Conservation (phyloP, 2,329 filamentous ascomycete genomes). For the Akanthomyces lecanii region DNA sequence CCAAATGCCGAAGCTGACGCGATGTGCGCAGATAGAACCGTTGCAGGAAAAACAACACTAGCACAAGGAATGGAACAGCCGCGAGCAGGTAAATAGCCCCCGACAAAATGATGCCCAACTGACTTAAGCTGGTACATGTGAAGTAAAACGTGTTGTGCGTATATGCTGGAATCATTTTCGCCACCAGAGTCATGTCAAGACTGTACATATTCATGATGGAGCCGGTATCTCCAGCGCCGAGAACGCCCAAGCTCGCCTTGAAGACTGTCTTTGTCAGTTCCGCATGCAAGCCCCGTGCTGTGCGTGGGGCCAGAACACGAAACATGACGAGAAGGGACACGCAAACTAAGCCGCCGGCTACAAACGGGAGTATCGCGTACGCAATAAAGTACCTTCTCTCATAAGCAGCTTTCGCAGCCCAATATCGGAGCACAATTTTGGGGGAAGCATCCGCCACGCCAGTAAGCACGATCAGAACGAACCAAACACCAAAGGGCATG, state of each 20-base stretch:
- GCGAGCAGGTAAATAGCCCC: slow-evolving; percentile 26
- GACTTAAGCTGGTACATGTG: slow-evolving; percentile 5
- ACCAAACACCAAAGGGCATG: not conserved
- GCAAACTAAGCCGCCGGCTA: not conserved
- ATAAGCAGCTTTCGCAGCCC: not conserved
- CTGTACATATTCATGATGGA: slow-evolving; percentile 1
- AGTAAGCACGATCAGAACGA: not conserved
- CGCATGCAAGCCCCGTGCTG: not conserved
- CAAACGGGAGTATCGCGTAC: not conserved
- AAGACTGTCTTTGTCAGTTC: not conserved
- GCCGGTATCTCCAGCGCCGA: not conserved
- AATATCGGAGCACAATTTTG: not conserved
- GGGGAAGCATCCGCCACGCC: not conserved
- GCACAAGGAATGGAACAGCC: slow-evolving; percentile 24
- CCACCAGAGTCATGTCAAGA: not conserved
- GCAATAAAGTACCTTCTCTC: not conserved
- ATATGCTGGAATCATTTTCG: not conserved
- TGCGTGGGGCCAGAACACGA: not conserved
- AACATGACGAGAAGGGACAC: not conserved
- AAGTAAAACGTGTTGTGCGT: not conserved
- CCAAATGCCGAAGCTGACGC: slow-evolving; percentile 32
- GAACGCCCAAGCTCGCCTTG: not conserved
- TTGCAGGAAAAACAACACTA: slow-evolving; percentile 17
- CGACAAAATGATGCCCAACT: slow-evolving; percentile 19
- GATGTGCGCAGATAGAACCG: slow-evolving; percentile 33